Conservation (phyloP, 1,284 basidiomycete species). For the Schizophyllum amplum region DNA sequence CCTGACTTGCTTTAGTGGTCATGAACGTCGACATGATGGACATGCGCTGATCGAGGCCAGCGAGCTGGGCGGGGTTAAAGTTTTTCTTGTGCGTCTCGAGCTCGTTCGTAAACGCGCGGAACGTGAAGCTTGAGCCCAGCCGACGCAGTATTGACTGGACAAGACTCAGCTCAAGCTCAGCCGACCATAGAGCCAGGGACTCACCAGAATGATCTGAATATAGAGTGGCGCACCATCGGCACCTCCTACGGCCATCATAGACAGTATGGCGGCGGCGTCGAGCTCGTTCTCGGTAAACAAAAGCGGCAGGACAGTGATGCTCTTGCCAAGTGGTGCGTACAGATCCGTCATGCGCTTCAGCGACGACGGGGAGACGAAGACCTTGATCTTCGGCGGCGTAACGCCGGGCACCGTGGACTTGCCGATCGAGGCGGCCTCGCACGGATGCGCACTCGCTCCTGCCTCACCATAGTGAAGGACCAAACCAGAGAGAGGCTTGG, state of each 20-base stretch:
- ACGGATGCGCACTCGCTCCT: conserved; percentile 44
- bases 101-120: conserved; percentile 34
- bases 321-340: conserved; percentile 42
- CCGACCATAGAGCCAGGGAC: conserved; percentile 12
- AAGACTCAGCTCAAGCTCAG: neutral
- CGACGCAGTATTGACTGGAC: conserved; percentile 29
- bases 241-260: conserved; percentile 59
- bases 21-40: conserved; percentile 47
- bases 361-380: conserved; percentile 59
- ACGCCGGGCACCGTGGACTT: conserved; percentile 28
- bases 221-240: conserved; percentile 57
- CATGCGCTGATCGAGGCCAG: conserved; percentile 51
- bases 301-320: conserved; percentile 46
- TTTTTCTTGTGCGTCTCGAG: conserved; percentile 38
- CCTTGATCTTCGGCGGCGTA: conserved; percentile 38
- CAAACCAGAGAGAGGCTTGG: conserved; percentile 49
- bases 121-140: conserved; percentile 31
- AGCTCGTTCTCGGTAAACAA: conserved; percentile 53
- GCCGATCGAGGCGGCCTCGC: conserved; percentile 58
- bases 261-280: conserved; percentile 56
- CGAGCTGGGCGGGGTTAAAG: conserved; percentile 45
- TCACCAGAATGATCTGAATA: conserved; percentile 53
- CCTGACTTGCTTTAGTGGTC: conserved; percentile 19
- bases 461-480: conserved; percentile 66
- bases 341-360: conserved; percentile 49